These are phyloP conservation scores for Pyricularia grisea DNA, from an alignment of 2,329 filamentous ascomycete species.

Conservation along the genomic window DNA sequence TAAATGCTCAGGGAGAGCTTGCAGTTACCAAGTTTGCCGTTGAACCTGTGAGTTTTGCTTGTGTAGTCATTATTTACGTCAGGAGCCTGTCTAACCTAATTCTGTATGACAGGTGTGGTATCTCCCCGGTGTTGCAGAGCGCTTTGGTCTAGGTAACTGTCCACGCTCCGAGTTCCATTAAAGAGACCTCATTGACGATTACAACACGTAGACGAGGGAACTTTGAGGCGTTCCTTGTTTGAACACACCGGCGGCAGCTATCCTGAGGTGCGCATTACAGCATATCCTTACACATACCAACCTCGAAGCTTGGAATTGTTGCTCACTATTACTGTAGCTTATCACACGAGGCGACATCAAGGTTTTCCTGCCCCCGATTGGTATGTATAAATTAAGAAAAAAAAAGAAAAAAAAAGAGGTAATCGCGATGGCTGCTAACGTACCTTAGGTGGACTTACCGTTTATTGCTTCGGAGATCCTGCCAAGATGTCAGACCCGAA, in stretches of 20 bases:
- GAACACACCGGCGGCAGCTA: constrained; percentile 95
- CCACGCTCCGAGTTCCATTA: constrained; percentile 11
- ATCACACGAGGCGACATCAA: constrained; percentile 95
- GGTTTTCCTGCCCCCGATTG: constrained; percentile 89
- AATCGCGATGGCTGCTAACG: constrained; percentile 3
- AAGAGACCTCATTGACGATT: constrained; percentile 10
- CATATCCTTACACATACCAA: neutral
- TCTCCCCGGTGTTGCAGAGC: constrained; percentile 76
- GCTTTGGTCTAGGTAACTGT: constrained; percentile 73
- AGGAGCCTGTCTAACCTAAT: constrained; percentile 2
- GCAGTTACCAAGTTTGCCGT: constrained; percentile 95
- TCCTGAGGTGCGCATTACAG: constrained; percentile 52
- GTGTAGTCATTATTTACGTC: constrained; percentile 9
- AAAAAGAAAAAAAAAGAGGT: neutral
- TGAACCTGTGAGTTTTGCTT: constrained; percentile 61
- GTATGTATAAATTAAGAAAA: constrained; percentile 22
- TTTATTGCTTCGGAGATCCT: constrained; percentile 94
- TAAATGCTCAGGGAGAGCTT: constrained; percentile 79
- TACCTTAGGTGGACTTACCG: constrained; percentile 66
- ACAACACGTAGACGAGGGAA: constrained; percentile 59
- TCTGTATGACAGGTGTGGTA: constrained; percentile 54
- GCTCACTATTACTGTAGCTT: constrained; percentile 34
- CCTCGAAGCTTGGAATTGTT: neutral
- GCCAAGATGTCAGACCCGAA: constrained; percentile 87
- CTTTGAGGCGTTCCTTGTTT: constrained; percentile 77